Percentiles rank a stretch among this genome's conserved stretches.
Evolutionary conservation across 495 filamentous ascomycete genomes (phyloP).

Genomic region (Aspergillus cavernicola): DNA sequence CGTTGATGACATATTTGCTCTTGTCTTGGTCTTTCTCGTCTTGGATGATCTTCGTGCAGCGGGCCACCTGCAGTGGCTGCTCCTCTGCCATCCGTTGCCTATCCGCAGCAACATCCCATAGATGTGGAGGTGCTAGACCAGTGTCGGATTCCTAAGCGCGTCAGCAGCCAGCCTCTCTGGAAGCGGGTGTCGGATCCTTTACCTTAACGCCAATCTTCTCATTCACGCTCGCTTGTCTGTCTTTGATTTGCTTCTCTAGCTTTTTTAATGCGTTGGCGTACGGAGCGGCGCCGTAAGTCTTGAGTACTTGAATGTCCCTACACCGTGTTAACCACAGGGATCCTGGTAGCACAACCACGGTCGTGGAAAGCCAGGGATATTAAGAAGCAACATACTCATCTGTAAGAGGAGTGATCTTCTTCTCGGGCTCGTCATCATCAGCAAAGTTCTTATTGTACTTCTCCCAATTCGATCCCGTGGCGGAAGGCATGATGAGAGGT

Average conservation of each 20-base stretch:
- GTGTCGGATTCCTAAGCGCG: slow-evolving; percentile 86
- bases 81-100: slow-evolving; percentile 97
- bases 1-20: slow-evolving; percentile 99
- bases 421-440: slow-evolving; percentile 95
- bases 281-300: slow-evolving; percentile 96
- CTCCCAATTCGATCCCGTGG: slow-evolving; percentile 92
- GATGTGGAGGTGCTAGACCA: slow-evolving; percentile 92
- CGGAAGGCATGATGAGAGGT: slow-evolving; percentile 71
- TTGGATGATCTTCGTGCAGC: slow-evolving; percentile 98
- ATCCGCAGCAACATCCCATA: slow-evolving; percentile 98
- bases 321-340: slow-evolving; percentile 23
- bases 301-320: slow-evolving; percentile 98
- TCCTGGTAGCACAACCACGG: neutral
- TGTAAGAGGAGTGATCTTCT: slow-evolving; percentile 95
- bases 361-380: neutral
- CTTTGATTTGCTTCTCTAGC: slow-evolving; percentile 97
- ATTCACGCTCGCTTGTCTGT: slow-evolving; percentile 91
- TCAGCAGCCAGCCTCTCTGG: slow-evolving; percentile 18
- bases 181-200: slow-evolving; percentile 13
- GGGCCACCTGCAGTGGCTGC: slow-evolving; percentile 93
- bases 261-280: slow-evolving; percentile 90
- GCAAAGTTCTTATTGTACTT: slow-evolving; percentile 96
- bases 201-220: slow-evolving; percentile 91
- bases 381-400: slow-evolving; percentile 76
- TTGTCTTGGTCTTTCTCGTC: slow-evolving; percentile 96